A percentile compares a stretch with the other conserved stretches of the same genome.
These are phyloP conservation scores for Cystofilobasidium ferigula DNA, from an alignment of 768 basidiomycete species.

Conservation along the genomic window DNA sequence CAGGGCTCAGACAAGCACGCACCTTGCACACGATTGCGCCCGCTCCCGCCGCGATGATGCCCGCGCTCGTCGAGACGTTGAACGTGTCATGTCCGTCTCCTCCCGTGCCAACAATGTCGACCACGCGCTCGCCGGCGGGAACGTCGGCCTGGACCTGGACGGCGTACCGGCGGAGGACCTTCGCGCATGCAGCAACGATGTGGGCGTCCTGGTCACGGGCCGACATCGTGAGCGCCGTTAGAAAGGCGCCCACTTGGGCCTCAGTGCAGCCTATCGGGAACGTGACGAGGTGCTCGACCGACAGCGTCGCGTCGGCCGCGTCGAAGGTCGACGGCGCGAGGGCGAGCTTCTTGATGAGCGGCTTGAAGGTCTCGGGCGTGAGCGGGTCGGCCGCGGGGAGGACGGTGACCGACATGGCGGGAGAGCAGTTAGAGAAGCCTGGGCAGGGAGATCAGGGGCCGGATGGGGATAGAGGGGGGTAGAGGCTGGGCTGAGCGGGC, in stretches of 20 bases:
- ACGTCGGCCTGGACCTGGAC: slow-evolving; percentile 44
- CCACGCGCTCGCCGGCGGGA: slow-evolving; percentile 34
- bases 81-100: slow-evolving; percentile 93
- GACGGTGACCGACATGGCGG: not conserved
- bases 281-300: slow-evolving; percentile 54
- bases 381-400: not conserved
- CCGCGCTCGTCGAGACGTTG: slow-evolving; percentile 93
- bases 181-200: slow-evolving; percentile 65
- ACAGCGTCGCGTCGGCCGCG: slow-evolving; percentile 54
- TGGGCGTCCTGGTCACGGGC: slow-evolving; percentile 65
- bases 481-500: too few species aligned
- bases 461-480: too few species aligned
- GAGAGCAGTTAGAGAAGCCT: too few species aligned
- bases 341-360: slow-evolving; percentile 60
- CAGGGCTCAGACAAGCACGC: slow-evolving; percentile 28
- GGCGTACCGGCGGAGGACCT: slow-evolving; percentile 59
- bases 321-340: slow-evolving; percentile 39
- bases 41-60: slow-evolving; percentile 83
- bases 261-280: slow-evolving; percentile 32
- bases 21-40: slow-evolving; percentile 90
- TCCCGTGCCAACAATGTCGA: slow-evolving; percentile 85
- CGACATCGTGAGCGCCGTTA: slow-evolving; percentile 71
- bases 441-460: not conserved
- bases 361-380: slow-evolving; percentile 69
- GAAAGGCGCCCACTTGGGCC: slow-evolving; percentile 73